These are phyloP conservation scores for Cardamine occulta DNA, from an alignment of 345 rosid species.

Conservation along the genomic window DNA sequence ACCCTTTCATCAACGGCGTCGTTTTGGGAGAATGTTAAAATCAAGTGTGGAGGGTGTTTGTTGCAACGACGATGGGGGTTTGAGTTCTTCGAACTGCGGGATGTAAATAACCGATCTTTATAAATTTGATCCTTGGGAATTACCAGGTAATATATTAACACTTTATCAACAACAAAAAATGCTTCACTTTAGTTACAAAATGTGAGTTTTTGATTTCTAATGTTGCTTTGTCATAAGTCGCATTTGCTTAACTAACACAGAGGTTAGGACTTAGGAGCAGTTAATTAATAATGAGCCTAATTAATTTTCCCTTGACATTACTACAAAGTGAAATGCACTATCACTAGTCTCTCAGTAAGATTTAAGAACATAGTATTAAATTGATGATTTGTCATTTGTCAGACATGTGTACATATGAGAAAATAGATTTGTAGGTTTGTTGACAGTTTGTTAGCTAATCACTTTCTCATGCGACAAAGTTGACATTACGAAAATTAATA, in stretches of 20 bases:
- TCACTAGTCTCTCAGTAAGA: not conserved
- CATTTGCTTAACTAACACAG: constrained; percentile 24
- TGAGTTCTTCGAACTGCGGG: too few species aligned
- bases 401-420: constrained; percentile 28
- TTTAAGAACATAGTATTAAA: not conserved
- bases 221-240: constrained; percentile 35
- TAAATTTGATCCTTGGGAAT: too few species aligned
- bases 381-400: constrained; percentile 17
- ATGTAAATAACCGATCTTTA: too few species aligned
- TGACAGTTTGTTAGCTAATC: constrained; percentile 45
- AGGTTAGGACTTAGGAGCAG: constrained; percentile 28
- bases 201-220: constrained; percentile 21
- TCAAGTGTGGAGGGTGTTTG: too few species aligned
- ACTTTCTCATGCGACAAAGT: constrained; percentile 39
- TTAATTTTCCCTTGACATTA: not conserved
- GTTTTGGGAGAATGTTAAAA: constrained; percentile 32
- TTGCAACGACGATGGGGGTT: too few species aligned
- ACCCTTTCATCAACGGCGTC: constrained; percentile 33
- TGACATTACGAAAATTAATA: constrained; percentile 26
- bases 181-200: constrained; percentile 6
- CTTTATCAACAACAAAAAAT: too few species aligned
- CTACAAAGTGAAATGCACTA: not conserved
- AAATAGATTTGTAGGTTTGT: constrained; percentile 33
- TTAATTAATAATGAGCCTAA: not conserved
- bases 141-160: too few species aligned